These are phyloP conservation scores for Mucor velutinosus DNA, from an alignment of 371 early-diverging fungal genomes.

Conservation along the genomic window DNA sequence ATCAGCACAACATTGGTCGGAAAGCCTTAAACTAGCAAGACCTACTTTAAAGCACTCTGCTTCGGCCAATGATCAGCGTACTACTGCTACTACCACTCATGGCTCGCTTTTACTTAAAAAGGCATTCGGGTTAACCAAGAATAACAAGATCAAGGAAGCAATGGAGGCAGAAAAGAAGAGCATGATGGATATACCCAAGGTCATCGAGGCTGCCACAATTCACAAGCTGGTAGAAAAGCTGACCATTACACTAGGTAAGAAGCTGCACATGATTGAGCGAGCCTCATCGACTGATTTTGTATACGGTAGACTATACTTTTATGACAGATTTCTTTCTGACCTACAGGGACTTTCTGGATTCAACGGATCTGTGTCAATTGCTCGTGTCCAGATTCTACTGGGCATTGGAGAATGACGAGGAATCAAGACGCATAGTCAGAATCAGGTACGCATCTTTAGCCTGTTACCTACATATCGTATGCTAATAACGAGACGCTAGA, in stretches of 20 bases:
- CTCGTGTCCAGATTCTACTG: conserved; percentile 62
- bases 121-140: conserved; percentile 25
- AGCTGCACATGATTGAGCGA: neutral
- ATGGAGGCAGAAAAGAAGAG: neutral
- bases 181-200: conserved; percentile 32
- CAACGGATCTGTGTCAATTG: conserved; percentile 58
- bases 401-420: conserved; percentile 60
- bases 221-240: conserved; percentile 67
- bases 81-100: neutral
- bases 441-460: conserved; percentile 60
- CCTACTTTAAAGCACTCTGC: neutral
- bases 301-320: conserved; percentile 61
- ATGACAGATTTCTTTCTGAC: conserved; percentile 76
- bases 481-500: conserved; percentile 19
- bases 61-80: conserved; percentile 1
- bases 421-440: conserved; percentile 58
- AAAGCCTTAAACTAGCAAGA: conserved; percentile 12
- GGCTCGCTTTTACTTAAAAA: conserved; percentile 25
- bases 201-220: conserved; percentile 64
- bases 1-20: conserved; percentile 21
- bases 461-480: too few species aligned
- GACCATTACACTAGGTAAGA: conserved; percentile 55
- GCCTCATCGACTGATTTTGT: neutral
- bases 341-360: conserved; percentile 66
- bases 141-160: neutral